Percentiles rank a stretch among this genome's conserved stretches.
Evolutionary conservation across 106 monocot genomes (phyloP).

Genomic region (Phalaenopsis aphrodite): DNA sequence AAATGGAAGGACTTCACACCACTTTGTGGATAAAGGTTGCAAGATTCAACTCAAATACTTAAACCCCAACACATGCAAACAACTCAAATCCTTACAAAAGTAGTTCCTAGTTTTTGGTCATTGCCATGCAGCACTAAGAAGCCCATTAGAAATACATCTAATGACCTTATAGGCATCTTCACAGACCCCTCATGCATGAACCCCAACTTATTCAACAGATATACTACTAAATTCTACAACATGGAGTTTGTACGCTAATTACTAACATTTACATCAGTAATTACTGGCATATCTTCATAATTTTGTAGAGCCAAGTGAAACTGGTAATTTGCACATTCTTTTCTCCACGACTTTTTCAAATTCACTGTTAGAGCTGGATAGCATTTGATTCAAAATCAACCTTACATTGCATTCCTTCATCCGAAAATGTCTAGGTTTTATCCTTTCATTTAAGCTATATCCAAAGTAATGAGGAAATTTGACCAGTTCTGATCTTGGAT

Average conservation of each 20-base stretch:
- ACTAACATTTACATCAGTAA: neutral
- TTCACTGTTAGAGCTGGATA: slow-evolving; percentile 42
- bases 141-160: neutral
- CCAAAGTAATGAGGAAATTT: slow-evolving; percentile 97
- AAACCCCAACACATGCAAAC: neutral
- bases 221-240: neutral
- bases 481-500: slow-evolving; percentile 66
- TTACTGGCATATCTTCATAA: neutral
- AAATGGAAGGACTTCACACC: neutral
- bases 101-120: too few species aligned
- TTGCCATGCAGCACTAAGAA: neutral
- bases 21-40: neutral
- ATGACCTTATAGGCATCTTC: neutral
- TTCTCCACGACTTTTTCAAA: slow-evolving; percentile 58
- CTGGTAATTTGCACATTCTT: slow-evolving; percentile 17
- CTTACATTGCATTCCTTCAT: slow-evolving; percentile 45
- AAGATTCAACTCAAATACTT: neutral
- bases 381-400: slow-evolving; percentile 68
- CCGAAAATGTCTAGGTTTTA: slow-evolving; percentile 60
- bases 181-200: neutral
- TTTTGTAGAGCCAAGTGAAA: neutral
- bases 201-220: neutral
- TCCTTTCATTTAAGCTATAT: slow-evolving; percentile 65
- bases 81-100: too few species aligned
- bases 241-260: neutral